These are phyloP conservation scores for Lipomyces starkeyi DNA, from an alignment of 805 yeast genomes.

Conservation along the genomic window DNA sequence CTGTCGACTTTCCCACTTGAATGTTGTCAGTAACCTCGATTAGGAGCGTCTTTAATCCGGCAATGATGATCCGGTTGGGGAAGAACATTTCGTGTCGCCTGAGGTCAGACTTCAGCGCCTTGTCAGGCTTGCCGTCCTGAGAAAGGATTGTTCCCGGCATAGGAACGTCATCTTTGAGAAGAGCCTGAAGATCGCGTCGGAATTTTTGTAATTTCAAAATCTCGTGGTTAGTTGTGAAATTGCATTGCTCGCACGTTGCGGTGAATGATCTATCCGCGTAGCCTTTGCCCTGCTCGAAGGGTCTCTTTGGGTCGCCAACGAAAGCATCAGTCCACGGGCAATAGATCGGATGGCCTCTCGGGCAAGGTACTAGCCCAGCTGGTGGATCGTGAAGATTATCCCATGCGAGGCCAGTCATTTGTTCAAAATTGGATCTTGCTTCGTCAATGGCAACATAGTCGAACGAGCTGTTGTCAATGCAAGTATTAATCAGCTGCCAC, in stretches of 20 bases:
- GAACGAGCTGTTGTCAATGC: conserved; percentile 6
- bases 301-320: conserved; percentile 4
- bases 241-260: conserved; percentile 8
- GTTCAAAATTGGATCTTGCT: conserved; percentile 8
- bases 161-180: conserved; percentile 6
- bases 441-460: conserved; percentile 6
- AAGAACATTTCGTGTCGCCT: conserved; percentile 6
- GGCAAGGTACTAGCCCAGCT: not conserved
- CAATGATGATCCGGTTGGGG: conserved; percentile 8
- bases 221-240: conserved; percentile 7
- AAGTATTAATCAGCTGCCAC: conserved; percentile 4
- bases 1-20: conserved; percentile 6
- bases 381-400: conserved; percentile 8
- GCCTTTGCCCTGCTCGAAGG: conserved; percentile 6
- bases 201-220: conserved; percentile 8
- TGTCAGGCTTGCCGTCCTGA: conserved; percentile 1
- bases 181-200: conserved; percentile 10
- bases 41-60: conserved; percentile 1
- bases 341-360: conserved; percentile 7
- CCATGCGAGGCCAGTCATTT: conserved; percentile 10
- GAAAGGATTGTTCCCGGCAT: conserved; percentile 12
- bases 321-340: conserved; percentile 6
- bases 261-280: conserved; percentile 7
- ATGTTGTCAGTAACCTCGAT: conserved; percentile 3
- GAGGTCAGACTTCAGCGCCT: conserved; percentile 7